phyloP scores from a whole-genome alignment of 768 basidiomycete species.

The Kwoniella newhampshirensis region DNA sequence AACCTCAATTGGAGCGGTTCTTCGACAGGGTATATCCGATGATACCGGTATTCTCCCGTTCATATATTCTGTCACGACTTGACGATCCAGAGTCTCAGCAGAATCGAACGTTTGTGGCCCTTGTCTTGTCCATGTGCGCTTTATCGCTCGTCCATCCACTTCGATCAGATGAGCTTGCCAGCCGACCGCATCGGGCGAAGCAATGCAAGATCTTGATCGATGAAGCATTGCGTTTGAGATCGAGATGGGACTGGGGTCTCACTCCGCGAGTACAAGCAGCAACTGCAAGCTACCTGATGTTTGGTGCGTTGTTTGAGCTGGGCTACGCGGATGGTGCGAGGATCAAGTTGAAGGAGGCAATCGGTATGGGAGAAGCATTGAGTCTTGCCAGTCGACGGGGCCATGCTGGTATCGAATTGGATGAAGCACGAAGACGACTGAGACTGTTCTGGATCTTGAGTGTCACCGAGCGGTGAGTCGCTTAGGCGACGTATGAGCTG shows the following conservation, averaged over 20 bases:
- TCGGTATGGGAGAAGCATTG: constrained; percentile 33
- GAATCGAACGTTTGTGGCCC: constrained; percentile 21
- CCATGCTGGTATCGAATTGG: constrained; percentile 17
- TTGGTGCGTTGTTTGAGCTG: constrained; percentile 41
- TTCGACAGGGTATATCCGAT: constrained; percentile 38
- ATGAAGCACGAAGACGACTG: constrained; percentile 26
- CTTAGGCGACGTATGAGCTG: background rate
- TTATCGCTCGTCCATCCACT: constrained; percentile 38
- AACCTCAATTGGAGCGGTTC: constrained; percentile 39
- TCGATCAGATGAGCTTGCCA: constrained; percentile 19
- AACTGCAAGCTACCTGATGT: constrained; percentile 37
- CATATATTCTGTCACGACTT: constrained; percentile 24
- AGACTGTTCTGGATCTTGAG: constrained; percentile 39
- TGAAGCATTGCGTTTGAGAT: constrained; percentile 27
- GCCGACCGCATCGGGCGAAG: constrained; percentile 13
- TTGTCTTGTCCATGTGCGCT: constrained; percentile 31
- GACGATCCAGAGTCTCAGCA: constrained; percentile 11
- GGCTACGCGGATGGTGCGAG: constrained; percentile 31
- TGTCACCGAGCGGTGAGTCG: constrained; percentile 37
- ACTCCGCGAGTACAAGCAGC: constrained; percentile 20
- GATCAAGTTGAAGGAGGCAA: constrained; percentile 34
- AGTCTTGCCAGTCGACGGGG: constrained; percentile 17
- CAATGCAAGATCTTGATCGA: constrained; percentile 36
- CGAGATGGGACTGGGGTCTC: constrained; percentile 30
- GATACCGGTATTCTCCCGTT: constrained; percentile 35